Evolutionary conservation across 768 basidiomycete species (phyloP), one percentile per base, ranked within the genome.

Genomic region (Serendipita vermifera): DNA sequence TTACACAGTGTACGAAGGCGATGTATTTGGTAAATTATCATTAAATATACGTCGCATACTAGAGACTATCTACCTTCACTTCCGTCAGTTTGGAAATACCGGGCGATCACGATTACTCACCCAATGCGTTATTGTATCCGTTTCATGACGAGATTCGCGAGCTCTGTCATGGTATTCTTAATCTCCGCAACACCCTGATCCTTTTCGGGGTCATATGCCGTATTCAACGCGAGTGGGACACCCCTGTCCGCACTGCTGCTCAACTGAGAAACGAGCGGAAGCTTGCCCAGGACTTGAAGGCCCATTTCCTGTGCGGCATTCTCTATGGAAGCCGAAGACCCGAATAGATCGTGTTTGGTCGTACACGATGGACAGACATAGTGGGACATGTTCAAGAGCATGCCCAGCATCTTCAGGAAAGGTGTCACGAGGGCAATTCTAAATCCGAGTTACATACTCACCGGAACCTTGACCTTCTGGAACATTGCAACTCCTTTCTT

Each of bases 401-500:
- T 73, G 5, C 94, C 94, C 2, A 81, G 77, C 57, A 96, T 87
- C 92, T 96, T 60, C 1, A 17, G 20, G 27, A 11, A 35, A 7
- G 27, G 15, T 36, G 41, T 35, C 15, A 41, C 14, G 0, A 38
- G 15, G 7, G 57, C 24, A 5, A 31, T 17, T 17, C 9, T 38
- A 33, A 33, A 24, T 33, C 9, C 20, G 15, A 29, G 29, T 17
- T 29, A 17, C 40, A 38, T 5, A 69, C 83, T 54, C 63, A 94
- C 91, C 0, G 94, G 93, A 1, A 97, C 82, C 15, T 77, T 74
- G 6, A 97, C 76, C 68, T 93, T 96, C 55, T 79, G 79, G 65
- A 97, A 83, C 89, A 94, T 94, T 5, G 83, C 77, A 22, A 97
- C 85, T 0, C 94, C 93, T 62, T 93, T 93, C 58, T 87, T 77